phyloP scores from a whole-genome alignment of 106 monocot species.

The Apostasia ramifera region DNA sequence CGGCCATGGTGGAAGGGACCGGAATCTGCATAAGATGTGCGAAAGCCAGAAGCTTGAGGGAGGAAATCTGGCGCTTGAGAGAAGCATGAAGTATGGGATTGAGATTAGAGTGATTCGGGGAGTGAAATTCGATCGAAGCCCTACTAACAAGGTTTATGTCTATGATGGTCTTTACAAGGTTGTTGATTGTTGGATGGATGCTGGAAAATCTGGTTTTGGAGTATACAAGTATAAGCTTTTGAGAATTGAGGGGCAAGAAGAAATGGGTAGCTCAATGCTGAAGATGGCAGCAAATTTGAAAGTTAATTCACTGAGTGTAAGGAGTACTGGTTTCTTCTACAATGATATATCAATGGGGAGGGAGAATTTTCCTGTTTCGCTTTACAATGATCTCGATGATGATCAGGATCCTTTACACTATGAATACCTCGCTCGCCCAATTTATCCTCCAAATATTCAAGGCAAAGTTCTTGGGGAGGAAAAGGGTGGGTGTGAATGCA shows the following conservation, averaged over 20 bases:
- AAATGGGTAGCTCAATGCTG: constrained; percentile 46
- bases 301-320: constrained; percentile 24
- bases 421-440: constrained; percentile 55
- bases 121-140: constrained; percentile 29
- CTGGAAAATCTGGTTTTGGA: constrained; percentile 62
- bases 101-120: constrained; percentile 64
- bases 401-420: constrained; percentile 69
- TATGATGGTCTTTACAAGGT: constrained; percentile 73
- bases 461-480: constrained; percentile 23
- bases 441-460: constrained; percentile 31
- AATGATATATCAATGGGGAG: constrained; percentile 68
- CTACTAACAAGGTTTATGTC: constrained; percentile 37
- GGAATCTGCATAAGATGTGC: constrained; percentile 22
- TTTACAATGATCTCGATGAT: constrained; percentile 85
- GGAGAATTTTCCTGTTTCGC: constrained; percentile 54
- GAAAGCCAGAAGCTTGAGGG: constrained; percentile 50
- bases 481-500: constrained; percentile 62
- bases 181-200: constrained; percentile 51
- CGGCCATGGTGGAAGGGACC: constrained; percentile 58
- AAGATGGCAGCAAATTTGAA: constrained; percentile 53
- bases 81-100: constrained; percentile 64
- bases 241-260: constrained; percentile 51
- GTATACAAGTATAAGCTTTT: constrained; percentile 66
- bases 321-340: constrained; percentile 56
- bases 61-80: constrained; percentile 57